Evolutionary conservation across 2,329 filamentous ascomycete species (phyloP).

Genomic region (Orbilia oligospora): DNA sequence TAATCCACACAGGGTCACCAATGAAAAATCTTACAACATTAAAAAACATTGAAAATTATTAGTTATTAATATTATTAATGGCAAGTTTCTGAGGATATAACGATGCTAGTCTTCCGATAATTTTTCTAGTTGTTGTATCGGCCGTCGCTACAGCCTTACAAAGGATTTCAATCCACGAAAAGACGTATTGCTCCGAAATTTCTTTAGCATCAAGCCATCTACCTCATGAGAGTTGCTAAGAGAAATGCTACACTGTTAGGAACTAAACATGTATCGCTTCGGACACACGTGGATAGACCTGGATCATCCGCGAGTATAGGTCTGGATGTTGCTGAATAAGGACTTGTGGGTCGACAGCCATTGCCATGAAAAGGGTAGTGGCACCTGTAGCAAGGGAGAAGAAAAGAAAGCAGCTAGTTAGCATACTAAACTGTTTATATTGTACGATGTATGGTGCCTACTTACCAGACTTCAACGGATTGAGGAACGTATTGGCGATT

Average conservation of each 20-base stretch:
- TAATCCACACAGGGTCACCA: too few relatives aligned
- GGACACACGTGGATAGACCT: constrained; percentile 87
- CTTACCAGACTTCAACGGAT: constrained; percentile 85
- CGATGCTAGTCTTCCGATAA: not conserved
- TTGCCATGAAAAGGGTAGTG: constrained; percentile 57
- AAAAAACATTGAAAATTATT: not conserved
- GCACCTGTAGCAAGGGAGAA: not conserved
- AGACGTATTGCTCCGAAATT: not conserved
- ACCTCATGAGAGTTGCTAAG: not conserved
- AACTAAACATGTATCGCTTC: constrained; percentile 72
- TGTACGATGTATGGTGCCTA: constrained; percentile 66
- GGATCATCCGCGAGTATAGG: constrained; percentile 82
- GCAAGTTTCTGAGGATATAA: not conserved
- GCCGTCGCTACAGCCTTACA: not conserved
- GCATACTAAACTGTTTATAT: not conserved
- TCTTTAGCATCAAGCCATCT: not conserved
- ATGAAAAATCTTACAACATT: not conserved
- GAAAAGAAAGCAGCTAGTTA: not conserved
- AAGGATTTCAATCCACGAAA: not conserved
- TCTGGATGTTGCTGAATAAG: constrained; percentile 85
- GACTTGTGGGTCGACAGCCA: constrained; percentile 78
- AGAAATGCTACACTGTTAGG: not conserved
- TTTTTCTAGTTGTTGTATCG: not conserved
- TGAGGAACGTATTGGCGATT: constrained; percentile 89
- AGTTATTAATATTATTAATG: constrained; percentile 7